phyloP scores from a whole-genome alignment of 371 early-diverging fungal genomes.

The Syncephalis plumigaleata region DNA sequence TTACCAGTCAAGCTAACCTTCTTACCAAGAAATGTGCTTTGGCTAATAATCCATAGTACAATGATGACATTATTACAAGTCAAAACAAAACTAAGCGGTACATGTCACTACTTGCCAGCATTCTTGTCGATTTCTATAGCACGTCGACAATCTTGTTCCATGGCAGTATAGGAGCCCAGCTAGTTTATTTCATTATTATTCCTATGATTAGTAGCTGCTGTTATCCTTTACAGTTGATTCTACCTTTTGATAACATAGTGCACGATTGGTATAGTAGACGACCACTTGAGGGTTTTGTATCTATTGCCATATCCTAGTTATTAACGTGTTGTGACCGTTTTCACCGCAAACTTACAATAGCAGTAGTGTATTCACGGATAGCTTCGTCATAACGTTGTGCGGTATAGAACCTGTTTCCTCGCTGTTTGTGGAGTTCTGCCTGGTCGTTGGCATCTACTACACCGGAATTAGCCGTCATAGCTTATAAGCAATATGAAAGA shows the following conservation, averaged over 20 bases:
- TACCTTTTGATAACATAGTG: slow-evolving; percentile 42
- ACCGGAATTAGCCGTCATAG: too few relatives aligned
- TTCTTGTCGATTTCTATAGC: slow-evolving; percentile 24
- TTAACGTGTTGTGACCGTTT: background rate
- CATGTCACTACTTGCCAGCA: slow-evolving; percentile 16
- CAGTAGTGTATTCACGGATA: slow-evolving; percentile 42
- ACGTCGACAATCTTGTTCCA: too few relatives aligned
- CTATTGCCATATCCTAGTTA: slow-evolving; percentile 8
- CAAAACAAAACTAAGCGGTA: background rate
- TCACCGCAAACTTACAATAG: slow-evolving; percentile 24
- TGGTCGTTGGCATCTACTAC: too few relatives aligned
- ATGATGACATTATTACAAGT: background rate
- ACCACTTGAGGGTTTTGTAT: slow-evolving; percentile 32
- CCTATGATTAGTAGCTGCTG: too few relatives aligned
- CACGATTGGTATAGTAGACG: slow-evolving; percentile 58
- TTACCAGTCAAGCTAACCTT: too few relatives aligned
- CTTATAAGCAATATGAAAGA: too few relatives aligned
- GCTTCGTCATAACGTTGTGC: slow-evolving; percentile 36
- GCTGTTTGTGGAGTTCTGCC: slow-evolving; percentile 16
- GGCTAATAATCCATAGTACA: slow-evolving; percentile 12
- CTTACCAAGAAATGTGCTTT: slow-evolving; percentile 40
- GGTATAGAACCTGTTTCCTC: slow-evolving; percentile 27
- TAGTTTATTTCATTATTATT: too few relatives aligned
- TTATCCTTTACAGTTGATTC: slow-evolving; percentile 14
- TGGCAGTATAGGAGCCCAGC: too few relatives aligned